Percentiles rank a stretch among this genome's conserved stretches.
These are phyloP conservation scores for Boletellus sp. DNA, from an alignment of 768 basidiomycete genomes.

Conservation along the genomic window DNA sequence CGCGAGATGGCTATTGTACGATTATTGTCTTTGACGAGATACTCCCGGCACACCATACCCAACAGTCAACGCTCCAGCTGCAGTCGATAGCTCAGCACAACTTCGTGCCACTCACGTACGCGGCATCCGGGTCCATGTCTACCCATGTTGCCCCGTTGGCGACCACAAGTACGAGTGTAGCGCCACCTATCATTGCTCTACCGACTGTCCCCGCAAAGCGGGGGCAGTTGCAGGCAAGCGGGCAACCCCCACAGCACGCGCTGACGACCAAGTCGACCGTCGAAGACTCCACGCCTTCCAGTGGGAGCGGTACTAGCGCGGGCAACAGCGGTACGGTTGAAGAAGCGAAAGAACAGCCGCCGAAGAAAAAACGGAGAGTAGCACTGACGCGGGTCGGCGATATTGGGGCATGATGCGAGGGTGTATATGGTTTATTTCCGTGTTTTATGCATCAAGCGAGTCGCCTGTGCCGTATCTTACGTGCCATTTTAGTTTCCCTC, in stretches of 20 bases:
- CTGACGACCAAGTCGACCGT: conserved; percentile 31
- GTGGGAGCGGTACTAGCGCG: conserved; percentile 11
- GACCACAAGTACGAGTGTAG: conserved; percentile 34
- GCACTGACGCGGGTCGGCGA: conserved; percentile 69
- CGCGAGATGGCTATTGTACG: conserved; percentile 96
- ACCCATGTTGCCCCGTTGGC: conserved; percentile 20
- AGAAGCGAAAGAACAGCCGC: conserved; percentile 46
- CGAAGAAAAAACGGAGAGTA: conserved; percentile 85
- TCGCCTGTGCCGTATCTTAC: conserved; percentile 13
- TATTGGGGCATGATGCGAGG: conserved; percentile 30
- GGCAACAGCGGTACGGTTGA: conserved; percentile 13
- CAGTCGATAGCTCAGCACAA: conserved; percentile 88
- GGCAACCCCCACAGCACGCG: conserved; percentile 5
- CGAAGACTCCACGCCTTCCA: conserved; percentile 17
- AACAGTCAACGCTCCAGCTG: conserved; percentile 87
- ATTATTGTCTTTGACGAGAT: conserved; percentile 94
- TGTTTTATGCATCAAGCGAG: conserved; percentile 3
- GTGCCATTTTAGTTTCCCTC: conserved; percentile 11
- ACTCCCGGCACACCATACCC: conserved; percentile 80
- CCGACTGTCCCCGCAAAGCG: conserved; percentile 36
- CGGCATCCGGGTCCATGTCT: conserved; percentile 10
- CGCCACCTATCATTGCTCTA: conserved; percentile 29
- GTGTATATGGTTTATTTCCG: background rate
- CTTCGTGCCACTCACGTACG: conserved; percentile 56
- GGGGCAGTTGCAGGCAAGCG: conserved; percentile 29